Evolutionary conservation across 805 yeast genomes (phyloP).

Genomic region (Isabelozyma rhagii): DNA sequence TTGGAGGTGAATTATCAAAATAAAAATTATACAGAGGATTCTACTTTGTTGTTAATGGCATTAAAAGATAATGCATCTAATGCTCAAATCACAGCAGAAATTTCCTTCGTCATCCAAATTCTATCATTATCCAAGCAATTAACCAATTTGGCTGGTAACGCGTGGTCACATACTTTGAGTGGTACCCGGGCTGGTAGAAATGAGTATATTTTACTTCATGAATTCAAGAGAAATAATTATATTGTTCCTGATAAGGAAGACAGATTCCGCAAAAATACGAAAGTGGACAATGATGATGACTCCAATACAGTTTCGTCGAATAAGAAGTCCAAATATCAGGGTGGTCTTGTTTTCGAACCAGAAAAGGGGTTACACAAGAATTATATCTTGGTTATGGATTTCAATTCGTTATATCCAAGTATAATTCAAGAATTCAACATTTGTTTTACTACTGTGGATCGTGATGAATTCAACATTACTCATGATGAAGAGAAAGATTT

Average conservation of each 20-base stretch:
- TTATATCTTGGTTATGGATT: slow-evolving; percentile 91
- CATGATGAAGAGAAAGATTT: slow-evolving; percentile 55
- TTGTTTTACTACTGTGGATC: slow-evolving; percentile 91
- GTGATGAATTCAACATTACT: slow-evolving; percentile 45
- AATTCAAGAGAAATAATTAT: slow-evolving; percentile 73
- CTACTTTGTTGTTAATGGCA: slow-evolving; percentile 64
- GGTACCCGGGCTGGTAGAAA: slow-evolving; percentile 97
- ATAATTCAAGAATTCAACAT: slow-evolving; percentile 96
- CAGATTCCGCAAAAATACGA: slow-evolving; percentile 32
- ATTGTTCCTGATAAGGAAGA: slow-evolving; percentile 85
- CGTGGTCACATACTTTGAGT: slow-evolving; percentile 91
- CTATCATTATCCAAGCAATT: slow-evolving; percentile 85
- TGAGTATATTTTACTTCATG: slow-evolving; percentile 89
- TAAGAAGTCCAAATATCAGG: slow-evolving; percentile 75
- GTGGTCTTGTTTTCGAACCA: slow-evolving; percentile 96
- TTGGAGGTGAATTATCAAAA: slow-evolving; percentile 73
- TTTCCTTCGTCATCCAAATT: slow-evolving; percentile 81
- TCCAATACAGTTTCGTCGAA: slow-evolving; percentile 49
- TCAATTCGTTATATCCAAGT: slow-evolving; percentile 94
- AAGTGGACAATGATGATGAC: slow-evolving; percentile 40
- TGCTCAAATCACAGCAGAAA: slow-evolving; percentile 68
- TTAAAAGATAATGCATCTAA: slow-evolving; percentile 64
- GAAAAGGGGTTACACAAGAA: slow-evolving; percentile 91
- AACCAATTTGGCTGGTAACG: slow-evolving; percentile 93
- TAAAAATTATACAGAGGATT: slow-evolving; percentile 63